Evolutionary conservation across 2,329 filamentous ascomycete species (phyloP), one percentile per base, ranked within the genome.

Genomic region (Huntiella abstrusa): DNA sequence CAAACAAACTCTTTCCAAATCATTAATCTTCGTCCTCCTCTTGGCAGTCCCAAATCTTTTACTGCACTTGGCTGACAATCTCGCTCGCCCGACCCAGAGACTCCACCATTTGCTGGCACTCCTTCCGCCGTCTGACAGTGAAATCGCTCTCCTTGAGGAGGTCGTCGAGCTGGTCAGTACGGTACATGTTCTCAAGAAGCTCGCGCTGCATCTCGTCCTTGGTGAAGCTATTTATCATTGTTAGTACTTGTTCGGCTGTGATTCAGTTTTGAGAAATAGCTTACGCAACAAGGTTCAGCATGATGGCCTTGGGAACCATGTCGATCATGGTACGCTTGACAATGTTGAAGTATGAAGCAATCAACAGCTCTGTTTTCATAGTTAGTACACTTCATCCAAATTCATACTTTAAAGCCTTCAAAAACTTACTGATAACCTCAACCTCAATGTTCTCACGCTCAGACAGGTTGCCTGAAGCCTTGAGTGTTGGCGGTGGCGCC

Each of bases 61-160:
- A 77, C 69, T 77, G 73, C 48, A 80, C 76, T 60, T 80, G 75
- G 64, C 84, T 87, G 60, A 98, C 91, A 65, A 98, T 96, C 69
- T 98, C 91, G 63, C 79, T 91, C 48, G 91, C 91, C 63, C 83
- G 81, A 55, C 72, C 67, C 58, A 98, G 69, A 47, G 83, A 92
- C 64, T 98, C 91, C 44, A 98, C 91, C 91, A 98, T 98, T 65
- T 95, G 86, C 65, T 92, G 86, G 65, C 91, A 98, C 64, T 98
- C 91, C 71, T 98, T 98, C 62, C 91, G 75, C 62, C 91, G 74
- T 57, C 88, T 77, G 57, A 93, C 73, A 3, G 91, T 98, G 70
- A 94, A 96, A 63, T 98, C 91, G 60, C 84, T 93, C 66, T 98
- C 91, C 72, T 94, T 95, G 53, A 98, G 78, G 53, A 98, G 70